These are phyloP conservation scores for Prunus campanulata DNA, from an alignment of 306 rosid species.

Conservation along the genomic window DNA sequence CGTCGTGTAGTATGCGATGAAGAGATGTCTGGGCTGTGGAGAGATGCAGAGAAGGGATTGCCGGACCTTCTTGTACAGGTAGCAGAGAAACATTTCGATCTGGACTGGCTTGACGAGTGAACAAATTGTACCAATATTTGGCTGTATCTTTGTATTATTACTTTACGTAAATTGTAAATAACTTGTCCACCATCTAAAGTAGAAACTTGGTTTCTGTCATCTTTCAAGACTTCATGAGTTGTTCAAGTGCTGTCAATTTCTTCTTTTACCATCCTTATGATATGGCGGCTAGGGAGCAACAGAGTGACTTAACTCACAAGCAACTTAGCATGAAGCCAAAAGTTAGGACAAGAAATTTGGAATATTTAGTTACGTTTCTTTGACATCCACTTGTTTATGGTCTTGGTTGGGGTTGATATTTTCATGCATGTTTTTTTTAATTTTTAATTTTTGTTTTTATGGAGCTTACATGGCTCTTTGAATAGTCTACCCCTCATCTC, in stretches of 20 bases:
- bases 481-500: background rate
- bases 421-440: background rate
- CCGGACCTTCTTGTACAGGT: conserved; percentile 61
- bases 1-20: conserved; percentile 74
- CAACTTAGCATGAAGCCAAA: conserved; percentile 12
- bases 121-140: background rate
- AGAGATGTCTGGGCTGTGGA: conserved; percentile 70
- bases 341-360: conserved; percentile 27
- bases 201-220: background rate
- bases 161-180: background rate
- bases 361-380: background rate
- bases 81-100: conserved; percentile 52
- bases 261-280: background rate
- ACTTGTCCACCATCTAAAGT: background rate
- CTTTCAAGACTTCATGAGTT: background rate
- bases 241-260: background rate
- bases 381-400: background rate
- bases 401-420: background rate
- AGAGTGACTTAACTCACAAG: background rate
- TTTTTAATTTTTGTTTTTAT: too few relatives aligned
- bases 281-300: background rate
- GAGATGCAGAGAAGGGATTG: conserved; percentile 42
- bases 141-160: background rate
- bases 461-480: background rate
- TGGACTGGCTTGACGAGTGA: conserved; percentile 79